Base-by-base conservation (phyloP, 2,329 filamentous ascomycete species). In the Trichoderma asperellum region DNA sequence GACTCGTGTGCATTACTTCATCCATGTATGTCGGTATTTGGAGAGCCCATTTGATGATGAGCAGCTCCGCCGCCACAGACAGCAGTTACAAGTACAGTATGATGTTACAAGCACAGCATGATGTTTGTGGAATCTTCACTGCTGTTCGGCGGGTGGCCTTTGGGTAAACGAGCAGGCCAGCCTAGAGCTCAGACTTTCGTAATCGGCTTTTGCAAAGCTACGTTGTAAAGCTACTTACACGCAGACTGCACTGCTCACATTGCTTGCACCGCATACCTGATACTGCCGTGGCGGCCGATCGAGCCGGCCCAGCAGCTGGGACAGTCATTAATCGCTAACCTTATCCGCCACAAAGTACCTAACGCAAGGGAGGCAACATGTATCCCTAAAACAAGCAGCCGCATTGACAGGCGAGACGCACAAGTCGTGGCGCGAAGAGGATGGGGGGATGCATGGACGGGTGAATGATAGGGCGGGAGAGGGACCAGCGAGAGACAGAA, bases 301-400 rank as follows among this genome's bases (percentile, higher is more conserved):
- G 63, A 67, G 37, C 63, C 21, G 57, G 63, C 40, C 27, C 55
- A 49, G 55, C 49, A 59, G 58, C 63, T 55, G 63, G 55, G 32
- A 58, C 40, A 49, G 35, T 18, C 29, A 40, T 52, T 32, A 58
- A 67, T 18, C 29, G 21, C 37, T 32, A 58, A 67, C 55, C 63
- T 67, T 58, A 37, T 59, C 55, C 63, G 53, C 63, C 34, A 55
- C 63, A 37, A 52, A 67, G 63, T n/a, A n/a, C 16, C 24, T 24
- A 24, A 35, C 43, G 10, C 12, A 12, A 35, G 21, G 53, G n/a
- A 24, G 55, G 52, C 57, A 24, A 24, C 27, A 34, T 35, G 24
- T 24, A 24, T 24, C 24, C 24, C 24, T 24, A 24, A 3, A 2
- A 24, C 24, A 24, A 35, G 58, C 24, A 52, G 37, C 34, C 35